Percentiles rank a stretch among this genome's conserved stretches.
Evolutionary conservation across 2,329 filamentous ascomycete species (phyloP).

Genomic region (Cladosporium velox): DNA sequence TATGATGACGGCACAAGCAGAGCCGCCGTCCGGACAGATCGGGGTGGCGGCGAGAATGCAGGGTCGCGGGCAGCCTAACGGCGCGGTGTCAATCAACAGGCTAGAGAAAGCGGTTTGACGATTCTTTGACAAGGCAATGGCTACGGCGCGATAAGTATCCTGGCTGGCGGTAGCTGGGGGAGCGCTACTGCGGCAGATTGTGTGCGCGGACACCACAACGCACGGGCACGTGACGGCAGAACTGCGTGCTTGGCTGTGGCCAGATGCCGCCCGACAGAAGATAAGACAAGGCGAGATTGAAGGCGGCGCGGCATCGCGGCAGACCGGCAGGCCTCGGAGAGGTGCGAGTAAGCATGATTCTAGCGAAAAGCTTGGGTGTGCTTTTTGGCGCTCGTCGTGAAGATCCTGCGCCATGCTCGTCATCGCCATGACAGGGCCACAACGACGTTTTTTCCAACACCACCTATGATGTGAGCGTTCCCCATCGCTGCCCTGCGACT

Average conservation of each 20-base stretch:
- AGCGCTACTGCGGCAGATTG: constrained; percentile 14
- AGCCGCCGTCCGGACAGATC: constrained; percentile 11
- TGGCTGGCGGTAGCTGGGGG: background rate
- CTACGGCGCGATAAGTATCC: constrained; percentile 6
- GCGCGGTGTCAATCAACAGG: background rate
- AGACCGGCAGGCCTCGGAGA: constrained; percentile 6
- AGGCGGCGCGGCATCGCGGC: constrained; percentile 9
- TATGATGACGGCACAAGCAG: constrained; percentile 8
- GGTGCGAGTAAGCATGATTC: constrained; percentile 11
- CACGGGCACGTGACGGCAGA: constrained; percentile 1
- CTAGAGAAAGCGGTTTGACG: constrained; percentile 9
- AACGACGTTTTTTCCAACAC: background rate
- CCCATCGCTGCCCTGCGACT: constrained; percentile 1
- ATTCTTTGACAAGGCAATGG: constrained; percentile 16
- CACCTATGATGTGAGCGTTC: background rate
- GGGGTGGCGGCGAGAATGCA: constrained; percentile 5
- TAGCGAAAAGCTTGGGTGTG: constrained; percentile 16
- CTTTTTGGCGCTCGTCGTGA: constrained; percentile 3
- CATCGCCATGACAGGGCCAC: background rate
- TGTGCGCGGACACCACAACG: background rate
- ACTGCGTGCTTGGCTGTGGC: constrained; percentile 9
- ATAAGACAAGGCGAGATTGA: constrained; percentile 16
- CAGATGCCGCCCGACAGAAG: constrained; percentile 10
- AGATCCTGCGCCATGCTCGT: constrained; percentile 19
- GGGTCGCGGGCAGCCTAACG: constrained; percentile 6